Evolutionary conservation across 176 grass and related monocot species (phyloP).

Genomic region (Metroxylon sagu): DNA sequence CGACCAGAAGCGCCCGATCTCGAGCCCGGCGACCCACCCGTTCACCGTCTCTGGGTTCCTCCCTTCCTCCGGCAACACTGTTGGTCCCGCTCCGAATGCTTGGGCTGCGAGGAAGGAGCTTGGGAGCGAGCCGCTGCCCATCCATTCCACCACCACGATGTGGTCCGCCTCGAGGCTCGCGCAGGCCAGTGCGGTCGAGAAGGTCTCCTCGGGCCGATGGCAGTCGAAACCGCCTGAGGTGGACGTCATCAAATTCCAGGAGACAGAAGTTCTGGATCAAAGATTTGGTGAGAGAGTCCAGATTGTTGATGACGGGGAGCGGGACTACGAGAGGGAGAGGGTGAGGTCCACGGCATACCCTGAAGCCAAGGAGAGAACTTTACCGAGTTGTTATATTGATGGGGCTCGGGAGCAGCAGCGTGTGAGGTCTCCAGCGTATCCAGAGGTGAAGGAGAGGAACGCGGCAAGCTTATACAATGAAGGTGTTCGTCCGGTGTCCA

Average conservation of each 20-base stretch:
- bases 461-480: not conserved
- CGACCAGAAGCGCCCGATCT: conserved; percentile 17
- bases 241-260: conserved; percentile 9
- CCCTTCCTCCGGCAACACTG: not conserved
- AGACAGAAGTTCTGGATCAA: conserved; percentile 10
- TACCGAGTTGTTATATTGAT: not conserved
- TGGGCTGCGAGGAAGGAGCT: conserved; percentile 65
- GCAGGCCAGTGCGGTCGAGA: conserved; percentile 92
- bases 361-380: conserved; percentile 4
- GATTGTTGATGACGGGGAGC: not conserved
- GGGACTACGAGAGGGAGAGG: not conserved
- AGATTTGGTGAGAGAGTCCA: conserved; percentile 3
- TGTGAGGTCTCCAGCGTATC: conserved; percentile 5
- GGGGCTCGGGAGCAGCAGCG: not conserved
- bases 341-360: not conserved
- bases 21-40: conserved; percentile 2
- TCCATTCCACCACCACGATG: not conserved
- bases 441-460: conserved; percentile 10
- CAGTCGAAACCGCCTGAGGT: conserved; percentile 31
- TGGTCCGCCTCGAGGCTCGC: conserved; percentile 80
- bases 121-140: conserved; percentile 17
- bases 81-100: conserved; percentile 26
- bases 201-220: conserved; percentile 92
- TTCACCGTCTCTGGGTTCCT: not conserved
- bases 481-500: conserved; percentile 40